Evolutionary conservation across 1,139 yeast species (phyloP), one percentile per base, ranked within the genome.

Genomic region (Pichia sp.): DNA sequence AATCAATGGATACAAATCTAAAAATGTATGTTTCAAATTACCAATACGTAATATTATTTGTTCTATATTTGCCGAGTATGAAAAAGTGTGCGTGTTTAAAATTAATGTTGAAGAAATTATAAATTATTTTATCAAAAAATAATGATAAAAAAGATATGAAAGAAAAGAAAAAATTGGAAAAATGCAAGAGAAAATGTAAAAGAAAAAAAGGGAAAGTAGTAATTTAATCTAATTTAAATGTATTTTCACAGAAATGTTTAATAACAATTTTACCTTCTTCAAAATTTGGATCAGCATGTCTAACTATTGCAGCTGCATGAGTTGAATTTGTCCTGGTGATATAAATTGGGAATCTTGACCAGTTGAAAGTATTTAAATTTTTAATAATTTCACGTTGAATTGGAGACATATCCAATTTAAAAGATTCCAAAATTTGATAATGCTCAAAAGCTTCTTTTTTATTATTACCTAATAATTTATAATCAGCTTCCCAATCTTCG

Each of bases 301-400:
- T 73, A 37, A 82, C 85, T 50, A 87, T 84, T 1, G 87, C 82
- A 2, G 92, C 95, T 2, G 95, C 88, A 60, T 87, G 96, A 0
- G 94, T 75, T 44, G 80, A 76, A 45, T 73, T 73, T 4, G 92
- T 81, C 32, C 74, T 68, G 41, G 83, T 73, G 46, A 87, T 82
- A 51, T 84, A 73, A 27, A 86, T 73, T 0, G 94, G 94, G 59
- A 63, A 83, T 62, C 85, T 87, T 32, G 69, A 64, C 95, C 95
- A 87, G 3, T 66, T 59, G 13, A 86, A 63, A 1, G 64, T 55
- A 63, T 86, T 85, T 60, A 87, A 70, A 52, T 74, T 72, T 25
- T 67, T 67, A 39, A 85, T 74, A 45, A 85, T 82, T 29, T 64
- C 68, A 40, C 65, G 56, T 61, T 87, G 94, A 22, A 61, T 53